Evolutionary conservation across 305 asterid species (phyloP).

Genomic region (Fraxinus floribunda): DNA sequence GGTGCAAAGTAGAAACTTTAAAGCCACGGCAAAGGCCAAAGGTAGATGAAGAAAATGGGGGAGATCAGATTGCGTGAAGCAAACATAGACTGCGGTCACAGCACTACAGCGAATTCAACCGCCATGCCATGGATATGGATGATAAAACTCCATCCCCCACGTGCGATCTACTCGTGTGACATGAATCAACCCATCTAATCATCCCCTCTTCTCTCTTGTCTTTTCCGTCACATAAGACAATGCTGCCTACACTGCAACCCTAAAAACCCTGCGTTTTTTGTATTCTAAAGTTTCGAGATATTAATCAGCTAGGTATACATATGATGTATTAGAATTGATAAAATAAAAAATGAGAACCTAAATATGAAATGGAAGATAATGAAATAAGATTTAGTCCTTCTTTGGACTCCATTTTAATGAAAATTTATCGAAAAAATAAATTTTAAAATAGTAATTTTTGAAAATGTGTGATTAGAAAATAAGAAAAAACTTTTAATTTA

Average conservation of each 20-base stretch:
- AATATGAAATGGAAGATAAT: too few species aligned
- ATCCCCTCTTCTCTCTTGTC: slow-evolving; percentile 33
- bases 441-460: too few species aligned
- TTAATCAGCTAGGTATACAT: too few species aligned
- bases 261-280: neutral
- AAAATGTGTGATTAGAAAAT: too few species aligned
- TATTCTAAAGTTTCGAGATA: too few species aligned
- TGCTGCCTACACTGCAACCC: slow-evolving; percentile 29
- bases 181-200: slow-evolving; percentile 36
- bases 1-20: slow-evolving; percentile 16
- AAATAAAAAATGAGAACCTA: too few species aligned
- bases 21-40: slow-evolving; percentile 18
- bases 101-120: slow-evolving; percentile 16
- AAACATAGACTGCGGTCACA: slow-evolving; percentile 11
- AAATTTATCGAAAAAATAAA: too few species aligned
- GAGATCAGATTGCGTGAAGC: slow-evolving; percentile 36
- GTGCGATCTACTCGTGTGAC: slow-evolving; percentile 34
- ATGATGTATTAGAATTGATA: too few species aligned
- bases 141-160: slow-evolving; percentile 11
- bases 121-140: slow-evolving; percentile 22
- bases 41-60: neutral
- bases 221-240: slow-evolving; percentile 35
- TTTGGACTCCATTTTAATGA: too few species aligned
- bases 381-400: too few species aligned
- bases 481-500: too few species aligned